A percentile compares a stretch with the other conserved stretches of the same genome.
These are phyloP conservation scores for Keithomyces neogunnii DNA, from an alignment of 2,329 filamentous ascomycete genomes.

Conservation along the genomic window DNA sequence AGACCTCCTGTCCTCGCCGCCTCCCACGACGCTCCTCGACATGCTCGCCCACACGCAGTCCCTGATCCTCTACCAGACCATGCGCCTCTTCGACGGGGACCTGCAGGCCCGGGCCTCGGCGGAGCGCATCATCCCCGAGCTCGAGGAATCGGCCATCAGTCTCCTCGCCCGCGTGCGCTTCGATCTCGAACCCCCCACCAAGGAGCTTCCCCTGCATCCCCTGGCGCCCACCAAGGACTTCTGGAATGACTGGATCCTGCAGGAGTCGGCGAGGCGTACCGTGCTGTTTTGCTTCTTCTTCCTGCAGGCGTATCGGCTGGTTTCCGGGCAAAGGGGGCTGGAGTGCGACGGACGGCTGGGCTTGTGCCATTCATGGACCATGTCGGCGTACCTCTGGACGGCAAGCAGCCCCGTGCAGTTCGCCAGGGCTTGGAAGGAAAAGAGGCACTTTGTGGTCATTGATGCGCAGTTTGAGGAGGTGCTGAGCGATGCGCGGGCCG, in stretches of 20 bases:
- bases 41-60: constrained; percentile 36
- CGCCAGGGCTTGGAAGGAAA: constrained; percentile 26
- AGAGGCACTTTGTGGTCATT: constrained; percentile 25
- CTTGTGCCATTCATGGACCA: constrained; percentile 28
- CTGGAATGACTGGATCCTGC: constrained; percentile 43
- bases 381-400: constrained; percentile 30
- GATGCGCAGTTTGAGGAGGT: constrained; percentile 18
- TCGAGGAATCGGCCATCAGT: constrained; percentile 24
- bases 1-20: constrained; percentile 30
- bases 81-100: constrained; percentile 42
- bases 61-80: constrained; percentile 39
- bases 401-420: constrained; percentile 28
- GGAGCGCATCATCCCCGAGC: constrained; percentile 22
- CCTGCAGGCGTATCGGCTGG: constrained; percentile 25
- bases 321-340: constrained; percentile 18
- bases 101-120: constrained; percentile 31
- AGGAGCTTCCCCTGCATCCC: constrained; percentile 21
- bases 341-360: constrained; percentile 21
- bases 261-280: constrained; percentile 46
- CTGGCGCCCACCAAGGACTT: constrained; percentile 32
- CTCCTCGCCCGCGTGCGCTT: constrained; percentile 25
- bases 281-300: constrained; percentile 40
- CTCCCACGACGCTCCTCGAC: constrained; percentile 18
- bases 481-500: constrained; percentile 27
- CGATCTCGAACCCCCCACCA: constrained; percentile 12